These are phyloP conservation scores for Penicillium brevicompactum DNA, from an alignment of 2,329 filamentous ascomycete species.

Conservation along the genomic window DNA sequence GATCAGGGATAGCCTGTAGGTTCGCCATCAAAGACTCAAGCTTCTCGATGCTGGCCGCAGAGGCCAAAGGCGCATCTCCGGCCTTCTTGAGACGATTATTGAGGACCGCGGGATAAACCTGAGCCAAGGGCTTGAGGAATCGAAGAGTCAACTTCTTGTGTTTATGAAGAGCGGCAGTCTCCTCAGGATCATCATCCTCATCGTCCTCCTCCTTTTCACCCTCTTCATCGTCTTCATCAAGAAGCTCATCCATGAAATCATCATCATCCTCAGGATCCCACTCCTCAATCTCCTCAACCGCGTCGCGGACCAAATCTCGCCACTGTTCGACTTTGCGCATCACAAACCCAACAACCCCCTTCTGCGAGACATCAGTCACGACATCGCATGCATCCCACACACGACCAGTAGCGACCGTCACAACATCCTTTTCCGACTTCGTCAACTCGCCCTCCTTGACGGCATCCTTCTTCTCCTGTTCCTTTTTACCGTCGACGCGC, in stretches of 20 bases:
- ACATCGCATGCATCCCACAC: constrained; percentile 84
- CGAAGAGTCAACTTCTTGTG: constrained; percentile 47
- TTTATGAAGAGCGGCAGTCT: constrained; percentile 38
- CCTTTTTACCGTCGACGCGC: constrained; percentile 47
- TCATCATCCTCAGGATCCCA: constrained; percentile 77
- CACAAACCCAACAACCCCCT: constrained; percentile 71
- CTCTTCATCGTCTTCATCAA: constrained; percentile 32
- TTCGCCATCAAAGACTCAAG: constrained; percentile 40
- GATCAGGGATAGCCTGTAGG: constrained; percentile 41
- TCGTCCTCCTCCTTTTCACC: constrained; percentile 20
- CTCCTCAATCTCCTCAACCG: constrained; percentile 81
- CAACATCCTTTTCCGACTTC: constrained; percentile 49
- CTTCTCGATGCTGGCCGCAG: constrained; percentile 23
- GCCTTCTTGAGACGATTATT: constrained; percentile 43
- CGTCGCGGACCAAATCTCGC: constrained; percentile 75
- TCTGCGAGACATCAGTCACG: constrained; percentile 62
- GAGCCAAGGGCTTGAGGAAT: constrained; percentile 45
- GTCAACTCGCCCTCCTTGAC: constrained; percentile 32
- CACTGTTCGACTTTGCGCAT: constrained; percentile 73
- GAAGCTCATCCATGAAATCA: constrained; percentile 49
- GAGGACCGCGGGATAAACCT: constrained; percentile 48
- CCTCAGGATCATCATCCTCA: constrained; percentile 25
- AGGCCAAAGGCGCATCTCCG: constrained; percentile 18
- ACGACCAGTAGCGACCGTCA: constrained; percentile 71
- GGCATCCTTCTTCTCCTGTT: constrained; percentile 40